A percentile compares a stretch with the other conserved stretches of the same genome.
Evolutionary conservation across 768 basidiomycete genomes (phyloP).

Genomic region (Suillus plorans): DNA sequence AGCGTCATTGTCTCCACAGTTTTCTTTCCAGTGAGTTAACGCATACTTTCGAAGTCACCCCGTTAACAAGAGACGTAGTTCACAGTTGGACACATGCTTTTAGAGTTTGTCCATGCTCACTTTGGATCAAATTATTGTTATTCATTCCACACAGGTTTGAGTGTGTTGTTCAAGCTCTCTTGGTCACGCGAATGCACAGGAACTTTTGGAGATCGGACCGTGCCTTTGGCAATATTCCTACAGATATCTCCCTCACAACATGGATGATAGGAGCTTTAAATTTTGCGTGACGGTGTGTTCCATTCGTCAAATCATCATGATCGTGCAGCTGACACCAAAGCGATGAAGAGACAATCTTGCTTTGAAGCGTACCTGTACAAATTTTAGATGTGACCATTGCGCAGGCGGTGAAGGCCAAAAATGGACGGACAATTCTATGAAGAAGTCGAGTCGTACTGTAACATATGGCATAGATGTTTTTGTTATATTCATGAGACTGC

Average conservation of each 20-base stretch:
- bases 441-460: not conserved
- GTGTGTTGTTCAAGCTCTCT: not conserved
- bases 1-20: not conserved
- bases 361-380: not conserved
- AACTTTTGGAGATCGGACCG: not conserved
- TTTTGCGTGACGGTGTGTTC: not conserved
- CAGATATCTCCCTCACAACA: not conserved
- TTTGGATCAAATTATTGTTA: not conserved
- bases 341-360: not conserved
- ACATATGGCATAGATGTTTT: constrained; percentile 37
- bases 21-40: not conserved
- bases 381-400: not conserved
- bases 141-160: not conserved
- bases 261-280: not conserved
- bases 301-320: not conserved
- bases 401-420: not conserved
- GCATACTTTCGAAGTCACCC: not conserved
- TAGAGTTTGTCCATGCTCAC: not conserved
- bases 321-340: not conserved
- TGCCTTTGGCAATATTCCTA: not conserved
- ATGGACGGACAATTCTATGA: not conserved
- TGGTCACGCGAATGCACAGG: constrained; percentile 2
- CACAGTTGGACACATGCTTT: not conserved
- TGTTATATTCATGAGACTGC: constrained; percentile 40
- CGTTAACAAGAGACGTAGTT: not conserved